Percentiles rank a stretch among this genome's conserved stretches.
These are phyloP conservation scores for Zopfochytrium polystomum DNA, from an alignment of 371 early-diverging fungal species.

Conservation along the genomic window DNA sequence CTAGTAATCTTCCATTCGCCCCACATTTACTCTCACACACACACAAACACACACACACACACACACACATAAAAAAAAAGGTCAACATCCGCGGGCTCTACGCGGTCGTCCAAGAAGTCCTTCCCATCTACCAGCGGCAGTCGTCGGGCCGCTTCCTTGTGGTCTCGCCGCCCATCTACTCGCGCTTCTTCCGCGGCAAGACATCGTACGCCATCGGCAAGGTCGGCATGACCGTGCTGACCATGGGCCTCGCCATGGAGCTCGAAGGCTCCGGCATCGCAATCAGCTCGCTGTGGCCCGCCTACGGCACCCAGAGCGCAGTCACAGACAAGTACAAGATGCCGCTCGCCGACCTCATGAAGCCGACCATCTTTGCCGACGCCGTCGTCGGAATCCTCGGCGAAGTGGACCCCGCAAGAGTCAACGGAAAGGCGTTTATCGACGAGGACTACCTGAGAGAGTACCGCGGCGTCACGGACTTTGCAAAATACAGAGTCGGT, in stretches of 20 bases:
- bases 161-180: slow-evolving; percentile 35
- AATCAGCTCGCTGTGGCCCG: slow-evolving; percentile 33
- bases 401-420: slow-evolving; percentile 2
- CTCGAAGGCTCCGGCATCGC: slow-evolving; percentile 18
- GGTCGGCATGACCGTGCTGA: slow-evolving; percentile 36
- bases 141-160: slow-evolving; percentile 25
- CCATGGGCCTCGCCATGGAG: slow-evolving; percentile 34
- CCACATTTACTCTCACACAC: too few species aligned
- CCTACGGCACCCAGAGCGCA: slow-evolving; percentile 29
- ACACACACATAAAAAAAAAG: neutral
- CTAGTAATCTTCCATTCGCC: neutral
- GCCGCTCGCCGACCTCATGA: neutral
- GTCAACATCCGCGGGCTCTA: slow-evolving; percentile 30
- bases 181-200: slow-evolving; percentile 38
- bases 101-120: slow-evolving; percentile 13
- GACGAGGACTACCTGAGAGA: slow-evolving; percentile 38
- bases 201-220: slow-evolving; percentile 34
- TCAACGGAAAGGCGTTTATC: slow-evolving; percentile 28
- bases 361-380: slow-evolving; percentile 33
- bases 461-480: slow-evolving; percentile 24
- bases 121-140: slow-evolving; percentile 24
- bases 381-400: slow-evolving; percentile 27
- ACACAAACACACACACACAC: too few species aligned
- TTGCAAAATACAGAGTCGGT: slow-evolving; percentile 23
- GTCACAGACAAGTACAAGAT: slow-evolving; percentile 25